Evolutionary conservation across 2,329 filamentous ascomycete species (phyloP), one percentile per base, ranked within the genome.

Genomic region (Pseudocercospora fuligena): DNA sequence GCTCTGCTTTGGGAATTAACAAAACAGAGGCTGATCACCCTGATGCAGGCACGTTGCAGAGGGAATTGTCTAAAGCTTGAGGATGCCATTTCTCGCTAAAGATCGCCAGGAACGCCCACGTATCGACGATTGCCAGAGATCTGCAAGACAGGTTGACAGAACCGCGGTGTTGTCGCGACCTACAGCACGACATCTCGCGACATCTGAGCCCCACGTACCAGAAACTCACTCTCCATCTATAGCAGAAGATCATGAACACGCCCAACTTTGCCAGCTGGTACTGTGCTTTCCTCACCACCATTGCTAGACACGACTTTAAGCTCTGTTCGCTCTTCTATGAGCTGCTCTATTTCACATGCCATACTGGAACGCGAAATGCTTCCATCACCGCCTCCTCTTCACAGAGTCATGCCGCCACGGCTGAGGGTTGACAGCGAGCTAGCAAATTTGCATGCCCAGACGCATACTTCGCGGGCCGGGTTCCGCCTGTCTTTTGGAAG

Each of bases 101-200:
- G 47, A 51, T 51, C 47, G 47, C 47, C 47, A 51, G n/a, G 21
- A 46, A 46, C 43, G 23, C n/a, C 47, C 47, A 27, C 49, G 49
- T 25, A 53, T 53, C 49, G 49, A 53, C 49, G 49, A 53, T 53
- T 53, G 49, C 19, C n/a, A 14, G 47, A 23, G 21, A 51, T 25
- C 47, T 51, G 47, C 47, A 21, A 51, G 23, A 51, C 8, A 51
- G 47, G 29, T 31, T 31, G 23, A 21, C n/a, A 25, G 47, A 51
- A 51, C 47, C n/a, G 21, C 47, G n/a, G 47, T 21, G 47, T 5
- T 25, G 47, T 25, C 47, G 19, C 40, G 19, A 51, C 11, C 47
- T 51, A 19, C 47, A 19, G 47, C 47, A 51, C 21, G 47, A 51
- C 47, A 51, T 51, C 47, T 51, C n/a, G n/a, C 47, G 47, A 51